Percentiles rank a stretch among this genome's conserved stretches.
These are phyloP conservation scores for Orbilia javanica DNA, from an alignment of 2,329 filamentous ascomycete species.

Conservation along the genomic window DNA sequence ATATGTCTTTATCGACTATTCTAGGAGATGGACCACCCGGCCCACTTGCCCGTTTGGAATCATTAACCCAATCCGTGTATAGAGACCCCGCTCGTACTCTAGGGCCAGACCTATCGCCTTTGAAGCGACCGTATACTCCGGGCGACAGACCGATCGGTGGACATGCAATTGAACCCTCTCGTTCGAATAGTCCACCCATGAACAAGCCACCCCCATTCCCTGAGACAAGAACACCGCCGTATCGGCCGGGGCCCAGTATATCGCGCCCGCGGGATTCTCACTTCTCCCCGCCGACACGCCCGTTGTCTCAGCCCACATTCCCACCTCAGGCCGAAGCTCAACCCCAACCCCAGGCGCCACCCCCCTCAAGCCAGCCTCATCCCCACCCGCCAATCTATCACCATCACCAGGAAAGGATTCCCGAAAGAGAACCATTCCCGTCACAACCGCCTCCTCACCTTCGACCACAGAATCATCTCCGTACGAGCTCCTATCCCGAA, in stretches of 20 bases:
- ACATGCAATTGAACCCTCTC: constrained; percentile 46
- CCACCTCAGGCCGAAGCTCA: constrained; percentile 38
- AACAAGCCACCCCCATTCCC: constrained; percentile 41
- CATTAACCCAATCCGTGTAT: constrained; percentile 44
- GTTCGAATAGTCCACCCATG: constrained; percentile 49
- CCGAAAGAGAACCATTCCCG: constrained; percentile 41
- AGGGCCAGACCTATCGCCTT: constrained; percentile 47
- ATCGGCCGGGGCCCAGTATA: constrained; percentile 38
- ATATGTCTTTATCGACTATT: constrained; percentile 57
- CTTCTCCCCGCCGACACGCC: constrained; percentile 49
- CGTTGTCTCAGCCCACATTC: constrained; percentile 51
- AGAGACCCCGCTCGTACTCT: constrained; percentile 43
- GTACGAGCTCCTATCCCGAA: constrained; percentile 52
- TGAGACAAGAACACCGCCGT: constrained; percentile 51
- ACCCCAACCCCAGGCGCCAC: constrained; percentile 13
- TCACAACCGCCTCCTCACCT: constrained; percentile 45
- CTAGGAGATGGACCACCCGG: constrained; percentile 50
- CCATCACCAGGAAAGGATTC: constrained; percentile 42
- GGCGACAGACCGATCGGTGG: constrained; percentile 52
- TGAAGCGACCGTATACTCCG: constrained; percentile 55
- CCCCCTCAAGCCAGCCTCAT: constrained; percentile 21
- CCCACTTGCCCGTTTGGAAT: constrained; percentile 42
- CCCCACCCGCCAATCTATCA: constrained; percentile 14
- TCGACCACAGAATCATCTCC: constrained; percentile 37
- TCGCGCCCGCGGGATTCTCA: constrained; percentile 47